Evolutionary conservation across 2,329 filamentous ascomycete species (phyloP).

Genomic region (Chaetomium sp.): DNA sequence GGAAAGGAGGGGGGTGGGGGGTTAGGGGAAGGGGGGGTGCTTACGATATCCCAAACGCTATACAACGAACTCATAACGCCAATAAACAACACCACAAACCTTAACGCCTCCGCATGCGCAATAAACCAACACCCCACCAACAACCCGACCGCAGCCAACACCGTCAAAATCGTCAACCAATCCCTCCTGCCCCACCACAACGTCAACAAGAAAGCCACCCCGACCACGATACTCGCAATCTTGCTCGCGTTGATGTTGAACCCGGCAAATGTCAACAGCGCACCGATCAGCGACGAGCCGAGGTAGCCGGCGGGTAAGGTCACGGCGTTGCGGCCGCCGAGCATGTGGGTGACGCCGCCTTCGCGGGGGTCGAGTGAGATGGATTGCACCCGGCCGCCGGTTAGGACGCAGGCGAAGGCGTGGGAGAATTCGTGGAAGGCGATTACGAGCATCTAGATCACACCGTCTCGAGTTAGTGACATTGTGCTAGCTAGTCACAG

Average conservation of each 20-base stretch:
- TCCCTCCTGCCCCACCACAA: constrained; percentile 76
- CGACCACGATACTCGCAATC: constrained; percentile 66
- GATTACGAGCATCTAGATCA: constrained; percentile 66
- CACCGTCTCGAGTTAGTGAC: neutral
- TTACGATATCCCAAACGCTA: constrained; percentile 72
- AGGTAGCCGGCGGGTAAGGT: constrained; percentile 74
- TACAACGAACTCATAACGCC: constrained; percentile 77
- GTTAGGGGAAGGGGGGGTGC: constrained; percentile 21
- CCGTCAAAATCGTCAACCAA: constrained; percentile 68
- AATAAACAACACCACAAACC: constrained; percentile 69
- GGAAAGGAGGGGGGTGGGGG: neutral
- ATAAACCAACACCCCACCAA: constrained; percentile 76
- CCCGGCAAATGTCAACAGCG: constrained; percentile 69
- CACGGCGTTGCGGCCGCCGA: constrained; percentile 61
- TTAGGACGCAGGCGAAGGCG: constrained; percentile 64
- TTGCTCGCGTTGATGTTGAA: constrained; percentile 79
- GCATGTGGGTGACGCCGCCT: constrained; percentile 73
- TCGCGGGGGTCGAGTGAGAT: constrained; percentile 70
- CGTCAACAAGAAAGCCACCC: constrained; percentile 68
- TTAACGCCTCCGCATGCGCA: constrained; percentile 63
- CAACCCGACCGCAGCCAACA: constrained; percentile 63
- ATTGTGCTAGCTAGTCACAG: neutral
- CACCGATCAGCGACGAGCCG: constrained; percentile 69
- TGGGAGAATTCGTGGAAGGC: constrained; percentile 78
- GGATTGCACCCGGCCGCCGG: constrained; percentile 66